Evolutionary conservation across 2,329 filamentous ascomycete genomes (phyloP).

Genomic region (Verruconis gallopava): DNA sequence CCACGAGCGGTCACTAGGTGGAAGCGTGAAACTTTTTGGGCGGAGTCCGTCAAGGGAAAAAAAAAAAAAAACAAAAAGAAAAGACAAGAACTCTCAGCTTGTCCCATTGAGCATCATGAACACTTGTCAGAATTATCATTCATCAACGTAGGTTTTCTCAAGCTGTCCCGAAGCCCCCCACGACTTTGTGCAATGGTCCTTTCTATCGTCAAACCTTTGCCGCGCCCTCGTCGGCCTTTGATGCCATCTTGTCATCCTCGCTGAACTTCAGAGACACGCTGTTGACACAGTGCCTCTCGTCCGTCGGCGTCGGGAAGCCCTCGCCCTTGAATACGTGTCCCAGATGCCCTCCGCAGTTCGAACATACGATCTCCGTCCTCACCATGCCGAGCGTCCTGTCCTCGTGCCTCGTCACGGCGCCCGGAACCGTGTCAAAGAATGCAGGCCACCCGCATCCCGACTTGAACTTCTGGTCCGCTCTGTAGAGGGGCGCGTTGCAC

Average conservation of each 20-base stretch:
- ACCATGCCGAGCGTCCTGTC: slow-evolving; percentile 70
- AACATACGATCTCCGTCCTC: slow-evolving; percentile 86
- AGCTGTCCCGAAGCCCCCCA: no score
- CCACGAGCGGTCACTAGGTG: no score
- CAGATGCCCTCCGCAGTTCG: slow-evolving; percentile 84
- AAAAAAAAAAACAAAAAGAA: no score
- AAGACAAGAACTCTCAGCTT: no score
- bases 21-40: no score
- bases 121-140: no score
- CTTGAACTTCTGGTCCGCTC: slow-evolving; percentile 86
- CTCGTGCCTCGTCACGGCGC: slow-evolving; percentile 70
- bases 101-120: no score
- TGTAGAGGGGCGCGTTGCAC: slow-evolving; percentile 82
- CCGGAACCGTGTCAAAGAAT: slow-evolving; percentile 90
- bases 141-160: no score
- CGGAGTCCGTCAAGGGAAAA: no score
- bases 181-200: no score
- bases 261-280: slow-evolving; percentile 79
- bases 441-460: slow-evolving; percentile 96
- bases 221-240: slow-evolving; percentile 24
- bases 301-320: slow-evolving; percentile 69
- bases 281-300: slow-evolving; percentile 96
- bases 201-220: slow-evolving; percentile 15
- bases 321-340: slow-evolving; percentile 90
- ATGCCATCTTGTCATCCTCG: slow-evolving; percentile 35